Evolutionary conservation across 257 asterid species (phyloP).

Genomic region (Nicotiana undulata): DNA sequence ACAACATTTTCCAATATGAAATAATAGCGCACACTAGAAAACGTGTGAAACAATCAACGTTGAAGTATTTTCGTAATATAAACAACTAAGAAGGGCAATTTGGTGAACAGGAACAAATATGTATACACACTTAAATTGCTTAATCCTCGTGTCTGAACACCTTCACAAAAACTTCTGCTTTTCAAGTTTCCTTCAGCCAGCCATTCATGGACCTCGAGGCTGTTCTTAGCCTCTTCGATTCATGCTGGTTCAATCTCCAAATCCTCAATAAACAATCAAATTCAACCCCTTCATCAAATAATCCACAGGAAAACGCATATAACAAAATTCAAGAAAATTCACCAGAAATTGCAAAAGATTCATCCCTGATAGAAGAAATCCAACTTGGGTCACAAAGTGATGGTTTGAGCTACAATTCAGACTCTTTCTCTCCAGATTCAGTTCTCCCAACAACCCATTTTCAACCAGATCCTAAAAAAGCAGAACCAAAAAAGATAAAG

Average conservation of each 20-base stretch:
- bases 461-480: not conserved
- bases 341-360: not conserved
- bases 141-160: not conserved
- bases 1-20: not conserved
- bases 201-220: constrained; percentile 37
- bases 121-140: not conserved
- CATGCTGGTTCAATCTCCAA: constrained; percentile 32
- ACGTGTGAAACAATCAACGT: constrained; percentile 17
- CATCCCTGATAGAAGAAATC: not conserved
- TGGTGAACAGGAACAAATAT: constrained; percentile 9
- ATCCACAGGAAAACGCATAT: not conserved
- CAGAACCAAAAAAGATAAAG: not conserved
- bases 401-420: constrained; percentile 14
- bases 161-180: not conserved
- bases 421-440: constrained; percentile 26
- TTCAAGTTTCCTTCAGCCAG: not conserved
- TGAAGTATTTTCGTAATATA: constrained; percentile 15
- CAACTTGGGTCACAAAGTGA: constrained; percentile 29
- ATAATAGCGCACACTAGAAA: not conserved
- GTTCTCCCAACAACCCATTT: constrained; percentile 17
- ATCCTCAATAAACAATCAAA: constrained; percentile 14
- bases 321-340: constrained; percentile 1
- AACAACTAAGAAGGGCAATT: constrained; percentile 1
- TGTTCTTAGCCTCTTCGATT: constrained; percentile 32
- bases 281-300: not conserved